Evolutionary conservation across 2,329 filamentous ascomycete species (phyloP), one percentile per base, ranked within the genome.

Genomic region (Hypoxylon rubiginosum): DNA sequence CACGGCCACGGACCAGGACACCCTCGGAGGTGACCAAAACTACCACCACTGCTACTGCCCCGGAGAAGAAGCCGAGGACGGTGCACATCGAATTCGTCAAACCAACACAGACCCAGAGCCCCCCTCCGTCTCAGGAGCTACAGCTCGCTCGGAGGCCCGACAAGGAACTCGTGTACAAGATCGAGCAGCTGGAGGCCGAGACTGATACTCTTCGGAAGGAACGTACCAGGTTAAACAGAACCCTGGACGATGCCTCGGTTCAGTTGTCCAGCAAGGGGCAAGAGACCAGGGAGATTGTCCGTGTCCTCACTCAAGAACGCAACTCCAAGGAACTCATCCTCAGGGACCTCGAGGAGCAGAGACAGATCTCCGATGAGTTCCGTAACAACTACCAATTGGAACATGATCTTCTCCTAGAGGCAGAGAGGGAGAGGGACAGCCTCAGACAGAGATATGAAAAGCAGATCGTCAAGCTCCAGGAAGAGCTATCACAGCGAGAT

Each of bases 161-260:
- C 46, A 72, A 76, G 19, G 73, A 73, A 41, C 72, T 81, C 56
- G 59, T 75, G 26, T 68, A 75, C 55, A 78, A 76, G 72, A 75
- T 81, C 34, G 76, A 79, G 58, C 75, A 77, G 62, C 72, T 81
- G 21, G 77, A 81, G 71, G 71, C 68, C 46, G 78, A 80, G 66
- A 72, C 75, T 8, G 71, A 76, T 24, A 71, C 64, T 26, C 72
- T 80, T 24, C 75, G 73, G 28, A 69, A 74, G 39, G 72, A 67
- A 46, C 76, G 77, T 43, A 72, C 65, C 51, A 74, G 74, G 30
- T 71, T 80, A 30, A 63, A 62, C 62, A 72, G 71, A 53, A 75
- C 78, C 58, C 72, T 79, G 10, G 74, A 74, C 49, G 70, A 76
- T 54, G 72, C 66, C 26, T 73, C 76, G 2, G 71, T 77, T 4